Conservation (phyloP, 192 early-diverging fungal species). For the Allomyces arbusculus region DNA sequence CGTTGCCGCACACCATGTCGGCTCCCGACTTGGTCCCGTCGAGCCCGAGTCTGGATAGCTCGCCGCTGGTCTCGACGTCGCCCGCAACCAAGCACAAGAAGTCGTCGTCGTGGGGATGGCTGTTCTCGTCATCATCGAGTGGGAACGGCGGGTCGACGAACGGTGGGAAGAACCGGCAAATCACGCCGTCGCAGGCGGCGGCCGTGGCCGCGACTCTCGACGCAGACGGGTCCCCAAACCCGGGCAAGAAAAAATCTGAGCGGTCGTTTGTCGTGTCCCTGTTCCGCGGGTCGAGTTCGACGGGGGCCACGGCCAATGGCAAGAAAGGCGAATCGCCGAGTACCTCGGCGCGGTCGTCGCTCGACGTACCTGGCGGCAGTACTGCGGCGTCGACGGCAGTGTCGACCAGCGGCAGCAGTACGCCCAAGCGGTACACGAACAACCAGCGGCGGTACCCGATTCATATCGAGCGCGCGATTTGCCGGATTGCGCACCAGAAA, state of each 20-base stretch:
- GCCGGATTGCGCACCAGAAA: slow-evolving; percentile 50
- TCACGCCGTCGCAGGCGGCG: not conserved
- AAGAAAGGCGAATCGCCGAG: too few relatives aligned
- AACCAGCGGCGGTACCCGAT: slow-evolving; percentile 35
- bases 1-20: too few relatives aligned
- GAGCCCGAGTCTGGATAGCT: too few relatives aligned
- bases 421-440: too few relatives aligned
- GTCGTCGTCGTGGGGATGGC: not conserved
- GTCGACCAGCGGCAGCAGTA: too few relatives aligned
- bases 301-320: too few relatives aligned
- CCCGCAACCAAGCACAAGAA: not conserved
- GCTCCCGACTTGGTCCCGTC: too few relatives aligned
- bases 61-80: not conserved
- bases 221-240: not conserved
- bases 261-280: not conserved
- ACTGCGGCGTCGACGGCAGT: too few relatives aligned
- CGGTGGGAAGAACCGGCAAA: not conserved
- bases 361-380: too few relatives aligned
- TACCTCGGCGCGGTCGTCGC: too few relatives aligned
- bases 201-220: not conserved
- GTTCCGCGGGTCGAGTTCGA: too few relatives aligned
- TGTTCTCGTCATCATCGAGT: not conserved
- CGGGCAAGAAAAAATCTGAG: not conserved
- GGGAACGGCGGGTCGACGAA: not conserved
- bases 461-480: slow-evolving; percentile 57